These are phyloP conservation scores for Darksidea phi DNA, from an alignment of 495 filamentous ascomycete genomes.

Conservation along the genomic window DNA sequence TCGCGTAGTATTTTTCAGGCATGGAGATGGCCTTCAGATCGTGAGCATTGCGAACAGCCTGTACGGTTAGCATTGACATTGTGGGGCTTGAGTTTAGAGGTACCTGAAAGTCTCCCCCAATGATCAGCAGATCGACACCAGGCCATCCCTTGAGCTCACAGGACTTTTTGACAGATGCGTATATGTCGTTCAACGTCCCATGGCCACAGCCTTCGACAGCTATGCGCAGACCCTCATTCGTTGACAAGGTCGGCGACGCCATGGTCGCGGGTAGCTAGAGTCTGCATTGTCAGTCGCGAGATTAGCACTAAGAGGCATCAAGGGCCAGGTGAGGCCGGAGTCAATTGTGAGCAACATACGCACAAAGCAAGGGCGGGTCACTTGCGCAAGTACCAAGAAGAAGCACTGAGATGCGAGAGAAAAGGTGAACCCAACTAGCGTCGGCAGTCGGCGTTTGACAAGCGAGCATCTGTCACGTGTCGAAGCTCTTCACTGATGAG, in stretches of 20 bases:
- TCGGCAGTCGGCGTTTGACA: slow-evolving; percentile 24
- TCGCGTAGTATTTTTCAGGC: slow-evolving; percentile 74
- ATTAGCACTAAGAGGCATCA: too few relatives aligned
- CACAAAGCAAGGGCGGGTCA: too few relatives aligned
- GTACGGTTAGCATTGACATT: slow-evolving; percentile 33
- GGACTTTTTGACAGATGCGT: slow-evolving; percentile 65
- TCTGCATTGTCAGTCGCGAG: not conserved
- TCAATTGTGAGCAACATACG: too few relatives aligned
- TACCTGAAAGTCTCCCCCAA: slow-evolving; percentile 89
- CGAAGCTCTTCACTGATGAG: too few relatives aligned
- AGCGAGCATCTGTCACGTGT: too few relatives aligned
- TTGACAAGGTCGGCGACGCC: slow-evolving; percentile 17
- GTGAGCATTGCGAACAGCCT: slow-evolving; percentile 82
- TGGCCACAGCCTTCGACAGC: slow-evolving; percentile 87
- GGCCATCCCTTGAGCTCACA: slow-evolving; percentile 68
- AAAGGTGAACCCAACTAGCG: slow-evolving; percentile 1
- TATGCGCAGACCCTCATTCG: slow-evolving; percentile 49
- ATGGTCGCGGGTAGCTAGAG: slow-evolving; percentile 3
- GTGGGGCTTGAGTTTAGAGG: not conserved
- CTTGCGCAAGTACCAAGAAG: too few relatives aligned
- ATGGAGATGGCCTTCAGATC: slow-evolving; percentile 86
- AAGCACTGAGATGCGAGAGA: not conserved
- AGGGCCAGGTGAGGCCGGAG: too few relatives aligned
- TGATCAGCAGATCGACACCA: slow-evolving; percentile 77
- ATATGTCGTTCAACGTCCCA: slow-evolving; percentile 86